Base-by-base conservation (phyloP, 1,284 basidiomycete genomes). In the Ceratobasidium sp. region DNA sequence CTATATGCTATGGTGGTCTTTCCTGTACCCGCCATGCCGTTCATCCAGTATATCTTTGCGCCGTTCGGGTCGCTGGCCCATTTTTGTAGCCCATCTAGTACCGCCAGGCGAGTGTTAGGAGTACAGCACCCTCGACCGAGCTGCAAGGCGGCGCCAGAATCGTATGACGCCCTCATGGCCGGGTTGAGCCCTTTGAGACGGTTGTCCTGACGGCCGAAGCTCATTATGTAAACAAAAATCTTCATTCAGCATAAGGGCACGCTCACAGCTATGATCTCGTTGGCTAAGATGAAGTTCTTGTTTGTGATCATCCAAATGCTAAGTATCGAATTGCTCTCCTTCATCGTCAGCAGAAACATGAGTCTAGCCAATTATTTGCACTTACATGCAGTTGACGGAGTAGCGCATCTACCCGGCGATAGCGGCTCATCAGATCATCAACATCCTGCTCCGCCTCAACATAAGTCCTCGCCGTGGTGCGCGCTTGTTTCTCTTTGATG, bases 1-100 rank as follows among this genome's bases (percentile, higher is more conserved):
- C 68, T 70, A n/a, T 51, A 70, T 6, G 68, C 68, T 2, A 70
- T 55, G 5, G 68, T 70, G 10, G 51, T 70, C 39, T 70, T 70
- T 15, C 68, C 44, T 6, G 44, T 46, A 13, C 44, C 44, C 6
- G 44, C 44, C 44, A 46, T 46, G 44, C 44, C 67, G 46, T 70
- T 56, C 68, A 70, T 33, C 68, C 68, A 70, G 51, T 56, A 70
- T n/a, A 70, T n/a, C 39, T 70, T 70, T 6, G 15, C 3, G 23
- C 28, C 13, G 26, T 55, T 39, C 23, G 51, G 51, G 18, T 70
- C 68, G 49, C 40, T 9, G 13, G 68, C 46, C 68, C 68, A 70
- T 3, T 39, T 33, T 3, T 5, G 23, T 2, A 58, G 28, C 3
- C 33, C 33, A 3, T 15, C 26, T 12, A 70, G 51, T 10, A 70